Evolutionary conservation across 2,329 filamentous ascomycete species (phyloP).

Genomic region (Neofusicoccum umdonicola): DNA sequence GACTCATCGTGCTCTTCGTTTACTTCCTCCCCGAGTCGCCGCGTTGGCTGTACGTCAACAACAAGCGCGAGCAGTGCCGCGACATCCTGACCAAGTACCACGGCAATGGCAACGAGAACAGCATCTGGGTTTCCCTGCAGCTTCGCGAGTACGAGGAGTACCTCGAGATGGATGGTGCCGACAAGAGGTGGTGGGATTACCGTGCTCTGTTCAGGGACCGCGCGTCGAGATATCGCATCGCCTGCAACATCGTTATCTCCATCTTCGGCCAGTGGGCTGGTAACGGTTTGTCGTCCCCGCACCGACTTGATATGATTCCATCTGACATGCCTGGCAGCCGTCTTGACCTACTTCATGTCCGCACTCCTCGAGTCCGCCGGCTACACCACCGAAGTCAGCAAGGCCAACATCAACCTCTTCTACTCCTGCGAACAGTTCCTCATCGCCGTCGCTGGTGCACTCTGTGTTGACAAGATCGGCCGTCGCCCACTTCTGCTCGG

Average conservation of each 20-base stretch:
- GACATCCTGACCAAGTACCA: constrained; percentile 56
- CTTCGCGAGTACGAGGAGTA: constrained; percentile 57
- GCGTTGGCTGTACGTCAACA: constrained; percentile 43
- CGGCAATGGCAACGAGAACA: constrained; percentile 54
- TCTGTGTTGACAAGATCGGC: constrained; percentile 33
- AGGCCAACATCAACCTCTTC: constrained; percentile 18
- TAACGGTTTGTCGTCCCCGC: constrained; percentile 21
- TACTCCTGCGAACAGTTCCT: constrained; percentile 29
- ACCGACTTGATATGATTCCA: no score
- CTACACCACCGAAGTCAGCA: constrained; percentile 9
- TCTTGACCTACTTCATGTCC: constrained; percentile 17
- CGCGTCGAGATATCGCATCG: constrained; percentile 50
- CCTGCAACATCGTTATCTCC: constrained; percentile 52
- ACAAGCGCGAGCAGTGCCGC: constrained; percentile 32
- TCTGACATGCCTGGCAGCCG: constrained; percentile 9
- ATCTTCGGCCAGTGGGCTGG: constrained; percentile 50
- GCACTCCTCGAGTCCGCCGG: constrained; percentile 10
- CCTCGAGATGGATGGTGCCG: constrained; percentile 45
- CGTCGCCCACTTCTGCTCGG: constrained; percentile 33
- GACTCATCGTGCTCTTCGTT: constrained; percentile 40
- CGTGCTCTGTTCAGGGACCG: constrained; percentile 51
- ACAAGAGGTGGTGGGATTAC: constrained; percentile 62
- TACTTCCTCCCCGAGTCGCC: constrained; percentile 54
- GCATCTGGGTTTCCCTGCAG: constrained; percentile 55
- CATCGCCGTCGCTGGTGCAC: constrained; percentile 35